Evolutionary conservation across 1,139 yeast species (phyloP).

Genomic region (Debaryomyces sp.): DNA sequence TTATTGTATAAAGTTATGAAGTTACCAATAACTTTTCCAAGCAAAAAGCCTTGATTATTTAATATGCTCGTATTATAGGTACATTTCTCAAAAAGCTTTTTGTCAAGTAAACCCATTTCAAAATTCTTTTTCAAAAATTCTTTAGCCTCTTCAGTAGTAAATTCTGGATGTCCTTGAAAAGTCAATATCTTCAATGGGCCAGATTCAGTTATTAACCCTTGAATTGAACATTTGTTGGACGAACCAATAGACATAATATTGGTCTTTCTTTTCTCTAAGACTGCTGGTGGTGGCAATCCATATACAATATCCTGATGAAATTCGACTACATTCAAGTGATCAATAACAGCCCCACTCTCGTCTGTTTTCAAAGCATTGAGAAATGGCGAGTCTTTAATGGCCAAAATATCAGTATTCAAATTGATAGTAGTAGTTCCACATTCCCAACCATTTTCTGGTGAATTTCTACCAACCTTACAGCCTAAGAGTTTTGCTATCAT

Average conservation of each 20-base stretch:
- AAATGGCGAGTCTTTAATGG: slow-evolving; percentile 36
- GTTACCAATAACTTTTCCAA: slow-evolving; percentile 34
- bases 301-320: slow-evolving; percentile 73
- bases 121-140: slow-evolving; percentile 26
- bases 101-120: slow-evolving; percentile 19
- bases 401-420: slow-evolving; percentile 43
- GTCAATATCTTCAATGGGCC: slow-evolving; percentile 53
- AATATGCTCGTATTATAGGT: slow-evolving; percentile 30
- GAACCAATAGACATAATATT: slow-evolving; percentile 51
- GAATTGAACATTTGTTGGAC: slow-evolving; percentile 57
- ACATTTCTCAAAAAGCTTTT: slow-evolving; percentile 27
- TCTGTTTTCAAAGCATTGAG: slow-evolving; percentile 22
- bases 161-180: slow-evolving; percentile 93
- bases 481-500: slow-evolving; percentile 69
- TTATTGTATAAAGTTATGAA: slow-evolving; percentile 20
- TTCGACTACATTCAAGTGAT: slow-evolving; percentile 49
- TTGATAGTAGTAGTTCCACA: slow-evolving; percentile 59
- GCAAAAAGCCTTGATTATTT: slow-evolving; percentile 37
- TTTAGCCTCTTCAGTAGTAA: slow-evolving; percentile 40
- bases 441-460: slow-evolving; percentile 66
- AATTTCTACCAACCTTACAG: slow-evolving; percentile 57
- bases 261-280: slow-evolving; percentile 15
- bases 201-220: slow-evolving; percentile 57
- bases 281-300: slow-evolving; percentile 41
- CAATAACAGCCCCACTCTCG: slow-evolving; percentile 16